Conservation (phyloP, 2,329 filamentous ascomycete genomes). For the Botrytis aclada region DNA sequence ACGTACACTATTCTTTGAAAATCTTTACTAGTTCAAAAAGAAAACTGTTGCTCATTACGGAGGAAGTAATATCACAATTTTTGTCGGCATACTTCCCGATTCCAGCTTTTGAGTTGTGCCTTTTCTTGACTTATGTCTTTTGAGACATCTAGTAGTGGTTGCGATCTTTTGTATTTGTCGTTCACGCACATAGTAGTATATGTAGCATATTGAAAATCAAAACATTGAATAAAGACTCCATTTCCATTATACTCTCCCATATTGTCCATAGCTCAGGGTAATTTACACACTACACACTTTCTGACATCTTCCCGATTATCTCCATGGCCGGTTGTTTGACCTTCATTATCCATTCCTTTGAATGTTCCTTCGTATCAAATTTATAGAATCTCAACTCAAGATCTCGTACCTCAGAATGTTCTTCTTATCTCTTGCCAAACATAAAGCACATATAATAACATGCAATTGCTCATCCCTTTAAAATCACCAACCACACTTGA, state of each 20-base stretch:
- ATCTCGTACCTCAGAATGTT: neutral
- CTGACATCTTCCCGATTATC: neutral
- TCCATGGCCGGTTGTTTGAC: neutral
- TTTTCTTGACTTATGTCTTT: neutral
- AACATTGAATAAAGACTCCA: neutral
- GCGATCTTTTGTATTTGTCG: neutral
- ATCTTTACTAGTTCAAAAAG: neutral
- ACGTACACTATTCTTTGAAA: neutral
- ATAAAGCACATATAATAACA: neutral
- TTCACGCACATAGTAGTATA: neutral
- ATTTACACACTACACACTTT: neutral
- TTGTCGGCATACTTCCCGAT: neutral
- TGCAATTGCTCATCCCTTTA: neutral
- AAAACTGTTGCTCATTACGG: accelerated
- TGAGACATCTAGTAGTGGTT: too few species aligned
- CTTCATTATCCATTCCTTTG: neutral
- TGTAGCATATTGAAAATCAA: neutral
- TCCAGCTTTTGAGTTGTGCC: neutral
- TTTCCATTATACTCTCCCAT: neutral
- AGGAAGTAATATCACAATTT: neutral
- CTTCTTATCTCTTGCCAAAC: too few species aligned
- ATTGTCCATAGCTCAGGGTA: neutral
- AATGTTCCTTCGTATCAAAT: neutral
- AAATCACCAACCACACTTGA: neutral
- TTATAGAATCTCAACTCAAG: neutral